Evolutionary conservation across 202 grass and related monocot genomes (phyloP).

Genomic region (Carex arenaria): DNA sequence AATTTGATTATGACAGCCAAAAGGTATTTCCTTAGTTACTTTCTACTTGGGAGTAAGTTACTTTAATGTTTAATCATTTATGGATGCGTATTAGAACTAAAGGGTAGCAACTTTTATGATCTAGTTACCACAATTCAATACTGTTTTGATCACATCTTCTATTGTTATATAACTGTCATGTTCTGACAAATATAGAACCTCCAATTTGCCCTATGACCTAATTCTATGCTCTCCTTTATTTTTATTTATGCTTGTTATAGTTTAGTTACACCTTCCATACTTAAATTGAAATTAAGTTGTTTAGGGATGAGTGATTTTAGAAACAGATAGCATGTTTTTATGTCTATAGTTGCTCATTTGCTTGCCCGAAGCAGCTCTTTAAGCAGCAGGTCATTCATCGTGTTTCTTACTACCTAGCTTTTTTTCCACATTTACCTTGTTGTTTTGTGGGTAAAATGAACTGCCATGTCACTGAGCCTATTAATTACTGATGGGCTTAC

Average conservation of each 20-base stretch:
- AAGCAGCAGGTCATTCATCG: not conserved
- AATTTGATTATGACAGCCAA: conserved; percentile 99
- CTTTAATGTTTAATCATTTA: not conserved
- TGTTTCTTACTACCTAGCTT: not conserved
- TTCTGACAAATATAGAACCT: not conserved
- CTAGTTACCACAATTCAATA: not conserved
- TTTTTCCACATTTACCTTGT: not conserved
- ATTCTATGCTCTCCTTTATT: not conserved
- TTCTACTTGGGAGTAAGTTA: not conserved
- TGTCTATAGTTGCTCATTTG: too few relatives aligned
- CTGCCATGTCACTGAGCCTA: not conserved
- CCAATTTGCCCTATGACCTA: not conserved
- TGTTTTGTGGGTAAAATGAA: not conserved
- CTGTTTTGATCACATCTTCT: not conserved
- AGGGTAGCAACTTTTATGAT: not conserved
- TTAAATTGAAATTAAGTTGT: not conserved
- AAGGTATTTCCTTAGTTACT: conserved; percentile 30
- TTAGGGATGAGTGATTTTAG: not conserved
- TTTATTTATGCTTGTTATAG: not conserved
- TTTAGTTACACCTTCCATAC: not conserved
- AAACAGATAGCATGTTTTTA: too few relatives aligned
- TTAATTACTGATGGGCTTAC: not conserved
- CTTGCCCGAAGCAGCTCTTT: too few relatives aligned
- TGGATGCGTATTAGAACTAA: not conserved
- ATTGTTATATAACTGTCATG: not conserved